phyloP scores from a whole-genome alignment of 164 flowering plant species.

The Dillenia suffruticosa region DNA sequence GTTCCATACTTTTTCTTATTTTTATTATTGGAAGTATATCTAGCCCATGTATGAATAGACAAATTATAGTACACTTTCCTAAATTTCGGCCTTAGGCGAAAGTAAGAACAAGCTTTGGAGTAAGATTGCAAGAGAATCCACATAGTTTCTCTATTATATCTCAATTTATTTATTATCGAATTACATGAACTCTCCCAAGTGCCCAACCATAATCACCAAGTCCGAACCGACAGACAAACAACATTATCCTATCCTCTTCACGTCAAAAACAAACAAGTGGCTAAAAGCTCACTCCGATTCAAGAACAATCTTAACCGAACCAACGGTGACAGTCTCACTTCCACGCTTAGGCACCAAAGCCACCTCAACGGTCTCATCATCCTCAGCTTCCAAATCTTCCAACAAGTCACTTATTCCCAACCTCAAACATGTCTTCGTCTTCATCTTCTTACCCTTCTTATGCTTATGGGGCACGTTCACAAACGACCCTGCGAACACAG shows the following conservation, averaged over 20 bases:
- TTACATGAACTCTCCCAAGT: no score
- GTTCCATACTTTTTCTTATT: no score
- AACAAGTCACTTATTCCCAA: conserved; percentile 44
- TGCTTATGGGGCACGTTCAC: conserved; percentile 50
- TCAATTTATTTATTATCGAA: no score
- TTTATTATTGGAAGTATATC: no score
- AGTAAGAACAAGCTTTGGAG: no score
- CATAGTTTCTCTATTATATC: no score
- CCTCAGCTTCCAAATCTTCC: conserved; percentile 54
- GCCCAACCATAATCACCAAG: no score
- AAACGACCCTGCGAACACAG: conserved; percentile 60
- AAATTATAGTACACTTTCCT: no score
- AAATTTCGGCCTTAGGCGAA: no score
- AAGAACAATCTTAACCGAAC: conserved; percentile 30
- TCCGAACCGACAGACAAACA: no score
- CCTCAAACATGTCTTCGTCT: conserved; percentile 29
- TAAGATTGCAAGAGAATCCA: no score
- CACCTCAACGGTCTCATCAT: conserved; percentile 43
- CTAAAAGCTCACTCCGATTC: not conserved
- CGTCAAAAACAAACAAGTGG: not conserved
- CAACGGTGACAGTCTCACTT: conserved; percentile 15
- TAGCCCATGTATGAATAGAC: no score
- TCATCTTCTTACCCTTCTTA: conserved; percentile 20
- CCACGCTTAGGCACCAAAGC: conserved; percentile 38
- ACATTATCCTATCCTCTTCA: not conserved